Conservation (phyloP, 192 early-diverging fungal species). For the Coemansia sp. region DNA sequence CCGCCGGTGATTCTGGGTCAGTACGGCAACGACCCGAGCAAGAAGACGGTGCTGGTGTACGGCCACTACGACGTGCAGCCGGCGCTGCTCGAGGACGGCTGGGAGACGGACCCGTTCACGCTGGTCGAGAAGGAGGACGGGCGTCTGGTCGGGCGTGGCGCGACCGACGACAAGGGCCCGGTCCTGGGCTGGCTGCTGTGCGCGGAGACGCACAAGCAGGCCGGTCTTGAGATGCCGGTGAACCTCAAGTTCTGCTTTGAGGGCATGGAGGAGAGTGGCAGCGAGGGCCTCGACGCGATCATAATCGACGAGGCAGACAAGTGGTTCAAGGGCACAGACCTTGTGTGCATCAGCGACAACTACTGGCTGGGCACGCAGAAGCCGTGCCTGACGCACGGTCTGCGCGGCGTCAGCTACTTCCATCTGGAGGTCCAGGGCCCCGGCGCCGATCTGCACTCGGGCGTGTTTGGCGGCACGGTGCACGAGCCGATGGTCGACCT, state of each 20-base stretch:
- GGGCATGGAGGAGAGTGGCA: constrained; percentile 88
- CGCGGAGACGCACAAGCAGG: constrained; percentile 87
- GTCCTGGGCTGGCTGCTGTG: constrained; percentile 97
- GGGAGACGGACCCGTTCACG: constrained; percentile 89
- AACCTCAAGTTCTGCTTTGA: constrained; percentile 98
- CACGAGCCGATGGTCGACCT: constrained; percentile 99
- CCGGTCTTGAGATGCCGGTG: constrained; percentile 87
- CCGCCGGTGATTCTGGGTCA: constrained; percentile 90
- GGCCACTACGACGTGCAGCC: constrained; percentile 99
- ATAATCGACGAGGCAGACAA: constrained; percentile 82
- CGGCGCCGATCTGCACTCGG: constrained; percentile 91
- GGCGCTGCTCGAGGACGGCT: constrained; percentile 77
- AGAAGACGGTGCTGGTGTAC: constrained; percentile 96
- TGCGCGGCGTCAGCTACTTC: constrained; percentile 74
- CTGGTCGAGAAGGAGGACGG: constrained; percentile 82
- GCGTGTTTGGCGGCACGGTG: constrained; percentile 90
- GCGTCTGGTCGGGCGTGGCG: constrained; percentile 84
- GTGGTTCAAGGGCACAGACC: constrained; percentile 90
- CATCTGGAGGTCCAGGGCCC: constrained; percentile 72
- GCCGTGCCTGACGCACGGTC: constrained; percentile 97
- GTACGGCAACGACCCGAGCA: constrained; percentile 84
- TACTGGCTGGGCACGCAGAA: constrained; percentile 96
- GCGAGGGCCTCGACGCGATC: constrained; percentile 90
- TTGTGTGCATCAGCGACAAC: constrained; percentile 97
- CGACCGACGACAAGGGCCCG: constrained; percentile 97